A percentile compares a stretch with the other conserved stretches of the same genome.
phyloP scores from a whole-genome alignment of 164 flowering plant genomes.

The Umbilicus rupestris region DNA sequence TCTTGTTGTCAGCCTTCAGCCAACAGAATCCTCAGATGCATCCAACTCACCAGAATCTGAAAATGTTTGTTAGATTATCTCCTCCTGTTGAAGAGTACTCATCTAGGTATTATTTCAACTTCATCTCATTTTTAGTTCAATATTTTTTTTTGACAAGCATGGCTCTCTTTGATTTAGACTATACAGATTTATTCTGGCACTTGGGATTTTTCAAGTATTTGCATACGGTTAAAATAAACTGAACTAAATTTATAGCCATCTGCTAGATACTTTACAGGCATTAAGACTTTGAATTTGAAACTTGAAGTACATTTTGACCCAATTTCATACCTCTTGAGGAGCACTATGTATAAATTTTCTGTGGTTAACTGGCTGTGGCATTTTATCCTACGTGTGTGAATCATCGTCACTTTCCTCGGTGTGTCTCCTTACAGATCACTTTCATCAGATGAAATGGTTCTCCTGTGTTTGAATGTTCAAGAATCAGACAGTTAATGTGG shows the following conservation, averaged over 20 bases:
- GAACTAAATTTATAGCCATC: too few species aligned
- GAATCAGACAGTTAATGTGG: neutral
- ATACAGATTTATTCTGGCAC: too few species aligned
- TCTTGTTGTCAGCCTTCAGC: constrained; percentile 68
- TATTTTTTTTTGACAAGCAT: too few species aligned
- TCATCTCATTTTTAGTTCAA: too few species aligned
- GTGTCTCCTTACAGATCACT: neutral
- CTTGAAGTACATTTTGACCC: neutral
- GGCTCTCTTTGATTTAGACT: too few species aligned
- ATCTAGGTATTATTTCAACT: too few species aligned
- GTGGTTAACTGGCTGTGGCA: neutral
- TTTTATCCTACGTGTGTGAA: neutral
- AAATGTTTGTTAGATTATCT: too few species aligned
- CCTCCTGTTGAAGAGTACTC: too few species aligned
- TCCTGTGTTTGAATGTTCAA: neutral
- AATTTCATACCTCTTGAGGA: neutral
- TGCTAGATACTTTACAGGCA: neutral
- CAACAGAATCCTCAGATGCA: neutral
- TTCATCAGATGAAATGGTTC: neutral
- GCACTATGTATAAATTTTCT: neutral
- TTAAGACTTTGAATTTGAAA: neutral
- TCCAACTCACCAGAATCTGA: neutral
- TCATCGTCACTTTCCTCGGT: neutral
- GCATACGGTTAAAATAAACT: too few species aligned
- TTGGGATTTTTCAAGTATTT: too few species aligned